phyloP scores from a whole-genome alignment of 768 basidiomycete genomes.

The Lactarius pseudohatsudake region DNA sequence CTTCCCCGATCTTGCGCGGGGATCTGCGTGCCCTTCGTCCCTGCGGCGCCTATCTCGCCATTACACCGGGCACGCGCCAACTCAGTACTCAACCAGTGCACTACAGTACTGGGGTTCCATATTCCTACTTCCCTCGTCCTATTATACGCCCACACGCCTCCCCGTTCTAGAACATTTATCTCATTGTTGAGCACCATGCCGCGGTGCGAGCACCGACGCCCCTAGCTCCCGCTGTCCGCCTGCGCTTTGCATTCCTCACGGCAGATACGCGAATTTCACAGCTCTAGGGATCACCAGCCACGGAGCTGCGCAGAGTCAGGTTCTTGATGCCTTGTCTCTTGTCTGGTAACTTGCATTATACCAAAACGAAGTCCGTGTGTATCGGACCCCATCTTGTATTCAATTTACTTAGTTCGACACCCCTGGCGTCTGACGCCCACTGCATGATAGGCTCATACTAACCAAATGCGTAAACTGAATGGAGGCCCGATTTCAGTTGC shows the following conservation, averaged over 20 bases:
- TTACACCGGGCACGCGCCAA: too few relatives aligned
- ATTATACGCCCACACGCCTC: slow-evolving; percentile 30
- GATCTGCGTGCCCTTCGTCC: too few relatives aligned
- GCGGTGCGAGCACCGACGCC: slow-evolving; percentile 47
- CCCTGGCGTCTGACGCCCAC: too few relatives aligned
- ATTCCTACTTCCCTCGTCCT: slow-evolving; percentile 60
- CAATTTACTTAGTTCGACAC: too few relatives aligned
- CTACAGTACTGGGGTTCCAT: slow-evolving; percentile 61
- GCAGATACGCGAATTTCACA: slow-evolving; percentile 70
- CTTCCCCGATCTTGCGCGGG: too few relatives aligned
- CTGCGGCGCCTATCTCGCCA: too few relatives aligned
- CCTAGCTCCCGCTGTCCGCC: slow-evolving; percentile 64
- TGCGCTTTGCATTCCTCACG: slow-evolving; percentile 71
- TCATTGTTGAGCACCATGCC: background rate
- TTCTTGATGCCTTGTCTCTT: slow-evolving; percentile 76
- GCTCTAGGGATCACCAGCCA: slow-evolving; percentile 52
- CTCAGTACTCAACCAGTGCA: too few relatives aligned
- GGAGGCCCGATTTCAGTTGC: too few relatives aligned
- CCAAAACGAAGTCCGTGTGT: too few relatives aligned
- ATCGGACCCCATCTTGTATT: too few relatives aligned
- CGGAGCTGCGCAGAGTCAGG: slow-evolving; percentile 61
- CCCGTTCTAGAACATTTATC: background rate
- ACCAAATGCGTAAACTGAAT: too few relatives aligned
- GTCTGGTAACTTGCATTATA: slow-evolving; percentile 35
- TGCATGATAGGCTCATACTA: too few relatives aligned